A percentile compares a stretch with the other conserved stretches of the same genome.
These are phyloP conservation scores for Passiflora organensis DNA, from an alignment of 345 rosid species.

Conservation along the genomic window DNA sequence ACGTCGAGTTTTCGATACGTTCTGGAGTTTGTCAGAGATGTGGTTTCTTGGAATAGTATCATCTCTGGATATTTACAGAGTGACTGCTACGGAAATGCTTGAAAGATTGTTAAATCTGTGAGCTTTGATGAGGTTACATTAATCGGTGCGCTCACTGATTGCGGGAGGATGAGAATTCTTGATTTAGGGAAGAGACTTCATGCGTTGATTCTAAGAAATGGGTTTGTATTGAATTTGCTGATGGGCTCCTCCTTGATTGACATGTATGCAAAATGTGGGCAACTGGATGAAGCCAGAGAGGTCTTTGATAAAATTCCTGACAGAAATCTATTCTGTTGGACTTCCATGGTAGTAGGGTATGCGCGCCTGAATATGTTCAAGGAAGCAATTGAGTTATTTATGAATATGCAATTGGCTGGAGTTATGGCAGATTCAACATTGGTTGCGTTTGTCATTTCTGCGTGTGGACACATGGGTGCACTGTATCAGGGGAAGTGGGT, in stretches of 20 bases:
- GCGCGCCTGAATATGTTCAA: conserved; percentile 8
- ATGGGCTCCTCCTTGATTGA: conserved; percentile 14
- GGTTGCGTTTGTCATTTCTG: conserved; percentile 11
- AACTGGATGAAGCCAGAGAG: conserved; percentile 9
- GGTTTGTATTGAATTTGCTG: conserved; percentile 4
- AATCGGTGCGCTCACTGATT: conserved; percentile 6
- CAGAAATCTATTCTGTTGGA: conserved; percentile 11
- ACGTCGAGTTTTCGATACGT: conserved; percentile 7
- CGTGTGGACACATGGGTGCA: conserved; percentile 14
- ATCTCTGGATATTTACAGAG: conserved; percentile 10
- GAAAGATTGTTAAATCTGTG: not conserved
- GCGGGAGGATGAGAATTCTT: conserved; percentile 5
- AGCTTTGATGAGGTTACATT: conserved; percentile 1
- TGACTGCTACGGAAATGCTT: conserved; percentile 1
- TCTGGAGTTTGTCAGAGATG: conserved; percentile 11
- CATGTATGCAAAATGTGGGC: conserved; percentile 11
- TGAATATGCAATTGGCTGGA: conserved; percentile 6
- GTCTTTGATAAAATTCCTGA: conserved; percentile 11
- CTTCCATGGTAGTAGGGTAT: conserved; percentile 15
- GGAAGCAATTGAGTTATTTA: conserved; percentile 8
- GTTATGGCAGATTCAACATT: conserved; percentile 8
- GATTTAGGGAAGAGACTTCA: conserved; percentile 6
- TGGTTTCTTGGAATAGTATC: conserved; percentile 16
- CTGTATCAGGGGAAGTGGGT: conserved; percentile 12
- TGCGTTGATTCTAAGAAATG: conserved; percentile 4